Conservation (phyloP, 176 grass and related monocot species). For the Oryza brachyantha region DNA sequence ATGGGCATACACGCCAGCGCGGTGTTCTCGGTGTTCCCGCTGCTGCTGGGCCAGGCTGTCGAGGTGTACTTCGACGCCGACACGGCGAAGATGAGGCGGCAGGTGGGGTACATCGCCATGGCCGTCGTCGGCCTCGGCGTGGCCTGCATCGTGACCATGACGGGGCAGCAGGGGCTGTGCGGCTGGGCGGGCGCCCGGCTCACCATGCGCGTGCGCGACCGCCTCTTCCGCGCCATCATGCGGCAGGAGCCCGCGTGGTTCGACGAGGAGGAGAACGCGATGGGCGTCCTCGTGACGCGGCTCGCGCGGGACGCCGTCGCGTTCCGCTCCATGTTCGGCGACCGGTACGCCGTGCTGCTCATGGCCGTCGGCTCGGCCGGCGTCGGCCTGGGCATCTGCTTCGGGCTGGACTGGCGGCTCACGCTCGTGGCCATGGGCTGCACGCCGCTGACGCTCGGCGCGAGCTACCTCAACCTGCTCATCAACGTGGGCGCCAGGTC, state of each 20-base stretch:
- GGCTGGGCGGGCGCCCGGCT: slow-evolving; percentile 53
- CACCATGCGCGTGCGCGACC: slow-evolving; percentile 42
- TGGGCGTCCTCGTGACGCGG: slow-evolving; percentile 43
- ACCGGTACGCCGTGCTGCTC: slow-evolving; percentile 58
- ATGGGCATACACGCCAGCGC: slow-evolving; percentile 55
- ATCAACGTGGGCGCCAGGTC: slow-evolving; percentile 35
- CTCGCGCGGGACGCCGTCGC: slow-evolving; percentile 48
- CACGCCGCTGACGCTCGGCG: slow-evolving; percentile 47
- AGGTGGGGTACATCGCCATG: slow-evolving; percentile 40
- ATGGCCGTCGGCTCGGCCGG: slow-evolving; percentile 57
- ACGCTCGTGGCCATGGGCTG: slow-evolving; percentile 40
- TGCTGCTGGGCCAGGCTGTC: slow-evolving; percentile 57
- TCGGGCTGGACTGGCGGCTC: slow-evolving; percentile 53
- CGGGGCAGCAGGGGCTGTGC: slow-evolving; percentile 59
- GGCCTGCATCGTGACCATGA: slow-evolving; percentile 59
- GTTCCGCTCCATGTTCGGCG: slow-evolving; percentile 57
- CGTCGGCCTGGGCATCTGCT: slow-evolving; percentile 52
- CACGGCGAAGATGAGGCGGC: slow-evolving; percentile 50
- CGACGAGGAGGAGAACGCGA: slow-evolving; percentile 54
- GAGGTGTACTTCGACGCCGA: slow-evolving; percentile 46
- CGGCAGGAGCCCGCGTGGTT: slow-evolving; percentile 62
- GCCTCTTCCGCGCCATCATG: slow-evolving; percentile 56
- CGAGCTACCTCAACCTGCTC: slow-evolving; percentile 54
- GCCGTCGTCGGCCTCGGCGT: slow-evolving; percentile 50
- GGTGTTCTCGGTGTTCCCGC: slow-evolving; percentile 60